Conservation (phyloP, 495 filamentous ascomycete species). For the Penicillium mononematosum region DNA sequence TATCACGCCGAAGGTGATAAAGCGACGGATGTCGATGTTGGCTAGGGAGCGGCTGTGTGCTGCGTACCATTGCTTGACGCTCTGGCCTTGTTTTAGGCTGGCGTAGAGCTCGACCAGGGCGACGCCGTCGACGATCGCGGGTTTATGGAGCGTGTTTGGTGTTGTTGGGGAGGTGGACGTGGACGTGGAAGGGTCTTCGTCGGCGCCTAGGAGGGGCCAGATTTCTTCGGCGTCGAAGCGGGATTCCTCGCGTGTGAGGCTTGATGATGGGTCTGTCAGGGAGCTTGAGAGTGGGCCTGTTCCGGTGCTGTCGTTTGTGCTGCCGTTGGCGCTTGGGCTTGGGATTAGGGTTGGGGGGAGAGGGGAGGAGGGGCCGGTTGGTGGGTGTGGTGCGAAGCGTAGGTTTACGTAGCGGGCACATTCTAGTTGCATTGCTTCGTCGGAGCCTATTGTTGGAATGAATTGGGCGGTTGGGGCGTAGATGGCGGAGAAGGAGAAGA, state of each 20-base stretch:
- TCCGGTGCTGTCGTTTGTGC: slow-evolving; percentile 11
- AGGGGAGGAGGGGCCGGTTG: slow-evolving; percentile 25
- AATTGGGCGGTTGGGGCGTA: slow-evolving; percentile 83
- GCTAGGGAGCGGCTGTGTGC: slow-evolving; percentile 64
- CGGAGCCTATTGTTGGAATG: slow-evolving; percentile 65
- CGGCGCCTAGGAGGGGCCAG: slow-evolving; percentile 41
- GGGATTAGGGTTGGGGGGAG: slow-evolving; percentile 15
- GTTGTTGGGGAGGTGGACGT: slow-evolving; percentile 7
- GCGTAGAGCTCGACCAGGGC: slow-evolving; percentile 66
- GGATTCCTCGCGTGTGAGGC: slow-evolving; percentile 24
- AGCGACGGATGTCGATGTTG: slow-evolving; percentile 80
- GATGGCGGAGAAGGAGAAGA: slow-evolving; percentile 88
- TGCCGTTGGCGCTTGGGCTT: slow-evolving; percentile 11
- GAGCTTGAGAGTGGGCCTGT: slow-evolving; percentile 20
- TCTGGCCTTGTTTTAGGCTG: slow-evolving; percentile 71
- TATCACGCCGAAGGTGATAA: slow-evolving; percentile 93
- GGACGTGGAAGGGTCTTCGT: slow-evolving; percentile 13
- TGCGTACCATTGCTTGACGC: slow-evolving; percentile 77
- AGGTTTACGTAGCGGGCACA: slow-evolving; percentile 76
- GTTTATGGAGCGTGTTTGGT: slow-evolving; percentile 2
- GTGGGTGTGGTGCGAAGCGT: slow-evolving; percentile 38
- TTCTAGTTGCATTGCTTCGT: slow-evolving; percentile 73
- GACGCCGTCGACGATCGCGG: slow-evolving; percentile 38
- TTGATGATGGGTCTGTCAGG: slow-evolving; percentile 22
- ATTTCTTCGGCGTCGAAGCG: slow-evolving; percentile 43